Conservation (phyloP, 352 stramenopile species). For the Pythium biforme region DNA sequence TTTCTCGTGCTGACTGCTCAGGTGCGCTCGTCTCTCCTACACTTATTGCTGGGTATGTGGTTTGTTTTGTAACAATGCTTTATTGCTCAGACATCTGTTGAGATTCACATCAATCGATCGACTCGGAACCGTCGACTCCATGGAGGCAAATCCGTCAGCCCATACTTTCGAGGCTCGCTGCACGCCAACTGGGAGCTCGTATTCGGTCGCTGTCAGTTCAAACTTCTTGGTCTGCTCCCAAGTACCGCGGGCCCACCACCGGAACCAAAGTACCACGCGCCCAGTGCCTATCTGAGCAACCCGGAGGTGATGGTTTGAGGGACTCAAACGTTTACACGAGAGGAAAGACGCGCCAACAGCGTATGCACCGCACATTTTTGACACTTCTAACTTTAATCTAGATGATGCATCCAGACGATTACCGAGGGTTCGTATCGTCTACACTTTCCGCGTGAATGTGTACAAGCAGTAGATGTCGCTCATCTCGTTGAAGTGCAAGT, state of each 20-base stretch:
- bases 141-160: slow-evolving; percentile 51
- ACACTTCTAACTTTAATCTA: slow-evolving; percentile 11
- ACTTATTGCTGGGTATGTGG: neutral
- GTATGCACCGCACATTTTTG: slow-evolving; percentile 6
- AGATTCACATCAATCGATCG: slow-evolving; percentile 79
- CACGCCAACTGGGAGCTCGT: slow-evolving; percentile 81
- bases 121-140: slow-evolving; percentile 45
- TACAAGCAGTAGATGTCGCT: slow-evolving; percentile 88
- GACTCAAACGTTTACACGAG: neutral
- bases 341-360: neutral
- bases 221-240: slow-evolving; percentile 57
- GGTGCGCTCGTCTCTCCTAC: slow-evolving; percentile 29
- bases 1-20: slow-evolving; percentile 79
- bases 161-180: slow-evolving; percentile 58
- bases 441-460: slow-evolving; percentile 59
- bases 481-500: slow-evolving; percentile 90
- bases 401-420: neutral
- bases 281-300: neutral
- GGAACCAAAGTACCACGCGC: slow-evolving; percentile 21
- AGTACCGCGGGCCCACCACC: slow-evolving; percentile 38
- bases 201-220: slow-evolving; percentile 62
- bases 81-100: slow-evolving; percentile 60
- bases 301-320: slow-evolving; percentile 11
- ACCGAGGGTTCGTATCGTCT: neutral
- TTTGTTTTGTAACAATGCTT: neutral